Evolutionary conservation across 306 rosid genomes (phyloP).

Genomic region (Carpinus fangiana): DNA sequence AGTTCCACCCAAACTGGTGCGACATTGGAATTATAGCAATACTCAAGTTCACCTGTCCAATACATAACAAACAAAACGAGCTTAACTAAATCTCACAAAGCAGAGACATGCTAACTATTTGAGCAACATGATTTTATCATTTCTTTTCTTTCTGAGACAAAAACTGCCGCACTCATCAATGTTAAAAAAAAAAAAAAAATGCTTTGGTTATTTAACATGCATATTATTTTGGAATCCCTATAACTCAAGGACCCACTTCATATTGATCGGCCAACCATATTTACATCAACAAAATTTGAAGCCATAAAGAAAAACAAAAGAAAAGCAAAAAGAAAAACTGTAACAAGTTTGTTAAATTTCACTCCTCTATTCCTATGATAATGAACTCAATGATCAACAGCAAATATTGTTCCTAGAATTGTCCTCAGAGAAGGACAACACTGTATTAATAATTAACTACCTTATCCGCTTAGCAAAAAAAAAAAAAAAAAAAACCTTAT

Average conservation of each 20-base stretch:
- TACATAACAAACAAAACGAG: background rate
- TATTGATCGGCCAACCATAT: background rate
- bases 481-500: constrained; percentile 53
- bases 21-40: constrained; percentile 95
- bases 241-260: background rate
- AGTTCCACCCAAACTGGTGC: constrained; percentile 94
- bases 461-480: background rate
- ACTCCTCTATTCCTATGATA: background rate
- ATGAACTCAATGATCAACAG: background rate
- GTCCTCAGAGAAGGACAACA: background rate
- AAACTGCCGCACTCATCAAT: background rate
- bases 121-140: background rate
- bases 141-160: background rate
- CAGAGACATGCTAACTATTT: background rate
- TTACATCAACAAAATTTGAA: background rate
- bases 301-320: background rate
- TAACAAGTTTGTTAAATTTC: background rate
- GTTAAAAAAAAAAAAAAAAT: background rate
- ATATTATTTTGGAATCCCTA: background rate
- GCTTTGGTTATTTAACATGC: background rate
- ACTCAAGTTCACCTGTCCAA: constrained; percentile 90
- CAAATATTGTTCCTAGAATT: background rate
- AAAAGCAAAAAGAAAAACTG: no score
- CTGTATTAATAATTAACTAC: background rate
- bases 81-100: background rate